A percentile compares a stretch with the other conserved stretches of the same genome.
Conservation (phyloP, 2,329 filamentous ascomycete genomes). For the Fusarium chuoi region DNA sequence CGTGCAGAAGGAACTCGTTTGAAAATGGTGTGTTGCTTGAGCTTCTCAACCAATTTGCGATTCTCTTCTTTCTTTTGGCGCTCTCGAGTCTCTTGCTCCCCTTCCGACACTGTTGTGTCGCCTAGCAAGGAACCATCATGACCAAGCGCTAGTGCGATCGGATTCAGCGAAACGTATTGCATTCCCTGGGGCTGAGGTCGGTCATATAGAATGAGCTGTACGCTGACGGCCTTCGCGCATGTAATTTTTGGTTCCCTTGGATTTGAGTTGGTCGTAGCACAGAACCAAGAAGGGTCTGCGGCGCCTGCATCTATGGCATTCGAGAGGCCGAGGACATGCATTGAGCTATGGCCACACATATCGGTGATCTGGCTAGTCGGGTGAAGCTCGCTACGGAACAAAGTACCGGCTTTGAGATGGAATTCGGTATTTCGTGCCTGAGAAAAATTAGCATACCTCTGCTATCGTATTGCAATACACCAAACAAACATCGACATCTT, state of each 20-base stretch:
- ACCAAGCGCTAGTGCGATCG: conserved; percentile 86
- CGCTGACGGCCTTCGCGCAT: conserved; percentile 75
- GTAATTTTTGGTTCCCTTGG: conserved; percentile 75
- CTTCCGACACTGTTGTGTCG: conserved; percentile 63
- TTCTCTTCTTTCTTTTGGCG: conserved; percentile 67
- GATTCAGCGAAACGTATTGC: conserved; percentile 94
- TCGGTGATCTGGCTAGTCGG: conserved; percentile 83
- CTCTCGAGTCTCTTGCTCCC: conserved; percentile 76
- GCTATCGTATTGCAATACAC: too few species aligned
- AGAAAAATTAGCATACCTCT: conserved; percentile 39
- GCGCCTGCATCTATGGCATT: conserved; percentile 68
- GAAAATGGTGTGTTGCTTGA: conserved; percentile 87
- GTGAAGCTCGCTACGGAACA: conserved; percentile 85
- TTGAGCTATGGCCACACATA: conserved; percentile 81
- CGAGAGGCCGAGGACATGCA: conserved; percentile 87
- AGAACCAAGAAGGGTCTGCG: conserved; percentile 75
- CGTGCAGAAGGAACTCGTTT: conserved; percentile 81
- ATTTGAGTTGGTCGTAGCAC: conserved; percentile 64
- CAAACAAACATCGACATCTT: conserved; percentile 83
- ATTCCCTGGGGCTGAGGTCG: conserved; percentile 85
- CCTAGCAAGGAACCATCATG: conserved; percentile 68
- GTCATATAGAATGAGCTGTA: conserved; percentile 91
- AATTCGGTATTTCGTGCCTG: conserved; percentile 85
- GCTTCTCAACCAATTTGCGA: conserved; percentile 80
- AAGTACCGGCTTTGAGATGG: conserved; percentile 82